Percentiles rank a stretch among this genome's conserved stretches.
Conservation (phyloP, 352 stramenopile genomes). For the Pythium angustatum region DNA sequence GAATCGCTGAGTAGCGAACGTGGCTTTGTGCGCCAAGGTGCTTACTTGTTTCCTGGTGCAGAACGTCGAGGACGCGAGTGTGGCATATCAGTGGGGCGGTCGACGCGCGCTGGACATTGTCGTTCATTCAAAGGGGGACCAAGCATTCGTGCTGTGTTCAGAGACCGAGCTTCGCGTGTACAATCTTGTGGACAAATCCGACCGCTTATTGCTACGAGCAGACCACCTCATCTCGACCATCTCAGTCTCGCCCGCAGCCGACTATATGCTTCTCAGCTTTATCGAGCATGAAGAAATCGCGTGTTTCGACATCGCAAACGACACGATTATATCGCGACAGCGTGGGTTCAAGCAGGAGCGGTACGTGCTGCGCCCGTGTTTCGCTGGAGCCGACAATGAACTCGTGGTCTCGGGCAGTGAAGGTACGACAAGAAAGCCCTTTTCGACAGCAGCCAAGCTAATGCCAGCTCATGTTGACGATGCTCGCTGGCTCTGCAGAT, state of each 20-base stretch:
- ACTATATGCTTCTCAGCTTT: constrained; percentile 62
- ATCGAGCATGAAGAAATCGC: constrained; percentile 62
- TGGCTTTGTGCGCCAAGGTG: neutral
- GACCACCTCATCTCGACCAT: constrained; percentile 64
- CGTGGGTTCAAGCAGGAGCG: constrained; percentile 59
- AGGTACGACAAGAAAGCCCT: constrained; percentile 35
- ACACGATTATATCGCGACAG: constrained; percentile 50
- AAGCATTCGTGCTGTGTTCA: constrained; percentile 61
- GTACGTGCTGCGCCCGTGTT: constrained; percentile 68
- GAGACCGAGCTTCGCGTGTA: constrained; percentile 62
- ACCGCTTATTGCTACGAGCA: constrained; percentile 53
- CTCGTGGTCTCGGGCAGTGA: constrained; percentile 69
- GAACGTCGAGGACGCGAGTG: constrained; percentile 49
- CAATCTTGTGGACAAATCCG: constrained; percentile 56
- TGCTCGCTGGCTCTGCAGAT: constrained; percentile 25
- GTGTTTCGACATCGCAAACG: constrained; percentile 49
- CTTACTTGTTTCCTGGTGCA: constrained; percentile 12
- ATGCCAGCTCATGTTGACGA: neutral
- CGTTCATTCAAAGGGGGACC: constrained; percentile 53
- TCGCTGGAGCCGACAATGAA: constrained; percentile 48
- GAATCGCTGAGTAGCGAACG: neutral
- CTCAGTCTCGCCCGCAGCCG: constrained; percentile 40
- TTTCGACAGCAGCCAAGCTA: neutral
- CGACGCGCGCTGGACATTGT: constrained; percentile 59
- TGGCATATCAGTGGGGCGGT: constrained; percentile 70